Base-by-base conservation (phyloP, 2,329 filamentous ascomycete species). In the Arachnopeziza araneosa region DNA sequence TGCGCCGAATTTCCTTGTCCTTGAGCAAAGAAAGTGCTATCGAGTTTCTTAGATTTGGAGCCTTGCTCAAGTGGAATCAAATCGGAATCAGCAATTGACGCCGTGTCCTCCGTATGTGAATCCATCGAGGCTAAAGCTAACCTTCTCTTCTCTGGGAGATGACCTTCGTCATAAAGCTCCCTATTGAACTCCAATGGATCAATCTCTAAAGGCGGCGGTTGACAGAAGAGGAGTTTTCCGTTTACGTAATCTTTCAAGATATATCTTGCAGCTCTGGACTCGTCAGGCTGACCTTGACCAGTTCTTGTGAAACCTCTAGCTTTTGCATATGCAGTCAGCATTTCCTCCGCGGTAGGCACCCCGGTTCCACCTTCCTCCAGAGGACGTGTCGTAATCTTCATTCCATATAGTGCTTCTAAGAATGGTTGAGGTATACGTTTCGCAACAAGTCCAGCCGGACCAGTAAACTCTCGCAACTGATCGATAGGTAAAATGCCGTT, bases 161-260 rank as follows among this genome's bases (percentile, higher is more conserved):
- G 90, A 0, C 81, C 80, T 52, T 88, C 79, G 70, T 96, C 89
- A 75, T 98, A 98, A 4, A 98, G 85, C 61, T 96, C 93, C 55
- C 81, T 79, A 76, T 99, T 99, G 81, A 98, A 99, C 57, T 88
- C 84, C 54, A 78, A 77, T 0, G 85, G 79, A 67, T 97, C 89
- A 49, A 89, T 84, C 30, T 87, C 82, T 4, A 77, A 77, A 0
- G 93, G 93, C 0, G 95, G 95, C 4, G 95, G 93, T 69, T 93
- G 88, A 67, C 92, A 95, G 77, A 89, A 98, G 6, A 98, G 83
- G 0, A 99, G 83, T 77, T 97, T 98, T 64, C 95, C 95, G 72
- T 89, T 96, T 67, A 99, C 95, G 71, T 98, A 99, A 77, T 99
- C 95, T 74, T 99, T 99, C 24, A 99, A 83, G 19, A 99, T 82